phyloP scores from a whole-genome alignment of 2,329 filamentous ascomycete species.

The Microthyrium microscopicum region DNA sequence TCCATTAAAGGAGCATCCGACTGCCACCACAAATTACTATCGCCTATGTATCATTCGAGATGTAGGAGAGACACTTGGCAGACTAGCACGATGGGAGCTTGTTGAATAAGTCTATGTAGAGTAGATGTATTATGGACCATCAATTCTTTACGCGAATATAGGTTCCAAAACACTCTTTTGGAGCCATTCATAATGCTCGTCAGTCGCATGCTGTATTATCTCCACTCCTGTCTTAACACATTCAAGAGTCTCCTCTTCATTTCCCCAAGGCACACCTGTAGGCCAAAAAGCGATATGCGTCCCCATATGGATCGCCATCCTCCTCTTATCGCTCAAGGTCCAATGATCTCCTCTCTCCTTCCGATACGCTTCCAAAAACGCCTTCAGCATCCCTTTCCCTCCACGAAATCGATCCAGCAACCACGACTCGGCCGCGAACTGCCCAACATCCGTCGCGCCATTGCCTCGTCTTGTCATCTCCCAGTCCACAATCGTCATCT shows the following conservation, averaged over 20 bases:
- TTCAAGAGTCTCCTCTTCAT: constrained; percentile 13
- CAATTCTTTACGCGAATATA: no score
- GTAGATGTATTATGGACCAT: no score
- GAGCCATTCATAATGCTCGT: constrained; percentile 13
- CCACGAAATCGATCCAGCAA: constrained; percentile 20
- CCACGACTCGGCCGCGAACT: constrained; percentile 22
- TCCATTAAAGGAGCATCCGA: constrained; percentile 19
- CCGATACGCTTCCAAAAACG: constrained; percentile 16
- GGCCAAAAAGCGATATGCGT: constrained; percentile 21
- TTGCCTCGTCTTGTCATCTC: constrained; percentile 19
- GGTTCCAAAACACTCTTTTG: constrained; percentile 6
- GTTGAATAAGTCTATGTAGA: no score
- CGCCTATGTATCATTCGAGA: constrained; percentile 65
- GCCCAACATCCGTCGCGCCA: constrained; percentile 21
- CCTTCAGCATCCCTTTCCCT: constrained; percentile 13
- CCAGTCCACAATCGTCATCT: constrained; percentile 21
- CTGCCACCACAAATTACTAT: no score
- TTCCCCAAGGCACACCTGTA: constrained; percentile 16
- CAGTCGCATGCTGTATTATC: constrained; percentile 8
- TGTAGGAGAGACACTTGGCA: constrained; percentile 60
- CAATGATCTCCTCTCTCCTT: constrained; percentile 7
- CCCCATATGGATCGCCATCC: constrained; percentile 19
- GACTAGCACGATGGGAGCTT: constrained; percentile 64
- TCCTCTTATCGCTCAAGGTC: constrained; percentile 12
- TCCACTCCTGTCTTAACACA: constrained; percentile 11